Base-by-base conservation (phyloP, 2,329 filamentous ascomycete genomes). In the Plectosphaerella plurivora region DNA sequence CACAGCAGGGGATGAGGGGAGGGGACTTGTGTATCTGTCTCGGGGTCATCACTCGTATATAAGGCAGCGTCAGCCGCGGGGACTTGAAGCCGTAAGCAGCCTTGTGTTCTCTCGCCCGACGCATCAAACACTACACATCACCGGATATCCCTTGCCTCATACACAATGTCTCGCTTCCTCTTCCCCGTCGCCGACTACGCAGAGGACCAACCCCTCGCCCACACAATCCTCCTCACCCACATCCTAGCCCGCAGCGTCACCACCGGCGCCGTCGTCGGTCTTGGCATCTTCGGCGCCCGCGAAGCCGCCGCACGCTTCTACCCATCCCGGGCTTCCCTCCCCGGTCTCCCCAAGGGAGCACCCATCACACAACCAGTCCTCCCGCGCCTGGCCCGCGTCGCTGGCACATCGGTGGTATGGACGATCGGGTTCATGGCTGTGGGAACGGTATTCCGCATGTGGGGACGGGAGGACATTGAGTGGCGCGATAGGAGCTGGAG, bases 401-500 rank as follows among this genome's bases (percentile, higher is more conserved):
- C 74, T 1, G 74, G 76, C 9, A 70, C 69, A 2, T 76, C 76
- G 51, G 72, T 73, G 4, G 51, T 77, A 2, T 55, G 77, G 24
- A 78, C 74, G 1, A 60, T 75, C 1, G 73, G 70, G 1, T 55
- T 81, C 1, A 66, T 77, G 22, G 67, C 67, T 2, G 53, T 76
- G 5, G 75, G 68, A 57, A 68, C 81, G 4, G 63, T 67, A 25
- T 70, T 61, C 0, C 69, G 75, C 3, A 86, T 87, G 83, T 68
- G 68, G 50, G 81, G 78, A 0, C 71, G 73, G 15, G 75, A 82
- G 57, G 71, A 77, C 41, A 80, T 87, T 33, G 83, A 87, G 65
- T 87, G 83, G 83, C 67, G 78, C 60, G 83, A 87, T 61, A 72
- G 84, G 16, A 76, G 76, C 52, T 87, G 83, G 82, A 70, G 84